A percentile compares a stretch with the other conserved stretches of the same genome.
phyloP scores from a whole-genome alignment of 2,329 filamentous ascomycete species.

The Alternaria brassicicola region DNA sequence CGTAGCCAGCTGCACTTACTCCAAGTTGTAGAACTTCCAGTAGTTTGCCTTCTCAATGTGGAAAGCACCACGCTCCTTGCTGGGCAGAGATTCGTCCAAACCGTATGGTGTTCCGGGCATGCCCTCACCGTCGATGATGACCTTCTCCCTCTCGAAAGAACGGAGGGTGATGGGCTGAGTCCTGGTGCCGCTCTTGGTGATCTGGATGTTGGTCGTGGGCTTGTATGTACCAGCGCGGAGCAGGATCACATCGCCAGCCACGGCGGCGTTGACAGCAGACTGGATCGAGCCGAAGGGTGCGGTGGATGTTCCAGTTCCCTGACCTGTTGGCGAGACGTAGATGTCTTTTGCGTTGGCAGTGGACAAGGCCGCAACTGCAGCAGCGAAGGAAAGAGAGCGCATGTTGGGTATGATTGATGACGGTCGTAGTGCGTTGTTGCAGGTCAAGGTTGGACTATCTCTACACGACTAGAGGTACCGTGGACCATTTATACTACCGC shows the following conservation, averaged over 20 bases:
- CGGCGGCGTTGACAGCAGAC: conserved; percentile 54
- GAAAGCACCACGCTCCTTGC: conserved; percentile 55
- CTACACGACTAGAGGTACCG: not conserved
- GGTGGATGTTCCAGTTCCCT: conserved; percentile 47
- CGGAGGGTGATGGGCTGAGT: conserved; percentile 34
- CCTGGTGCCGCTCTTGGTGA: conserved; percentile 42
- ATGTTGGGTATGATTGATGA: not conserved
- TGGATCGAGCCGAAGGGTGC: conserved; percentile 56
- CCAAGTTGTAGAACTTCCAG: conserved; percentile 55
- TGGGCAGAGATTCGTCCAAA: conserved; percentile 27
- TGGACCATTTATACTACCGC: not conserved
- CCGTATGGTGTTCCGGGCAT: conserved; percentile 18
- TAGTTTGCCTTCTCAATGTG: conserved; percentile 56
- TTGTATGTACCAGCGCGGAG: conserved; percentile 55
- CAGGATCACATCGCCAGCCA: conserved; percentile 55
- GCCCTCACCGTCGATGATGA: conserved; percentile 18
- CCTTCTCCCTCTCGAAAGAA: conserved; percentile 19
- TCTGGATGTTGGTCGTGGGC: conserved; percentile 56
- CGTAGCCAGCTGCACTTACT: not conserved
- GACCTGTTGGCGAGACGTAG: conserved; percentile 55
- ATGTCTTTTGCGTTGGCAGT: conserved; percentile 37
- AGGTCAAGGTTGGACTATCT: not conserved
- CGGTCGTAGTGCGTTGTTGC: not conserved
- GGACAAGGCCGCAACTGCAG: not conserved
- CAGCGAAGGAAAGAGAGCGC: conserved; percentile 1